Evolutionary conservation across 331 rosid species (phyloP).

Genomic region (Saraca asoca): DNA sequence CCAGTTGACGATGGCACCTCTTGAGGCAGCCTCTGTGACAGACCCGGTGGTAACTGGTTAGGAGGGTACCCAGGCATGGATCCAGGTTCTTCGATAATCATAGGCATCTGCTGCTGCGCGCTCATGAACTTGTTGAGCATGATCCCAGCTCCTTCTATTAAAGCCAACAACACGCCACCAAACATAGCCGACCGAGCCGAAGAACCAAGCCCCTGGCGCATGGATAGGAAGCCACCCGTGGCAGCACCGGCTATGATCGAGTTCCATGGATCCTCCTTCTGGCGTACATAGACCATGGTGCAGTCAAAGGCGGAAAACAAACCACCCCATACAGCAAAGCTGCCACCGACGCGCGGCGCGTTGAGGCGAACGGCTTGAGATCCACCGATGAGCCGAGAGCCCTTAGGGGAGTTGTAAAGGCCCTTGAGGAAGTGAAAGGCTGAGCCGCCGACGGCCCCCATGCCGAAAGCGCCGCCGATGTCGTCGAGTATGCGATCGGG

Average conservation of each 20-base stretch:
- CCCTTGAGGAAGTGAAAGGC: constrained; percentile 80
- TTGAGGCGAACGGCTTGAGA: constrained; percentile 73
- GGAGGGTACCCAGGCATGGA: constrained; percentile 38
- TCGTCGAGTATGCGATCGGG: constrained; percentile 84
- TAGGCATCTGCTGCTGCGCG: not conserved
- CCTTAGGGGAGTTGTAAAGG: constrained; percentile 64
- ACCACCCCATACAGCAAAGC: constrained; percentile 89
- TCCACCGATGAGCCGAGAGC: constrained; percentile 65
- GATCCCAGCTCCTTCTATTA: too few relatives aligned
- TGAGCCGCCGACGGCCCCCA: constrained; percentile 62
- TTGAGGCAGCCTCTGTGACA: constrained; percentile 34
- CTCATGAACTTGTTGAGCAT: too few relatives aligned
- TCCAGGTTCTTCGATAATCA: constrained; percentile 85
- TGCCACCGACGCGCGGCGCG: constrained; percentile 2
- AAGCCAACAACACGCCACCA: too few relatives aligned
- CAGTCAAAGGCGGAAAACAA: constrained; percentile 77
- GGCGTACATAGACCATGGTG: constrained; percentile 70
- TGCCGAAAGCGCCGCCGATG: constrained; percentile 49
- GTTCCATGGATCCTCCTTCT: constrained; percentile 91
- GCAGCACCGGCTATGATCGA: constrained; percentile 82
- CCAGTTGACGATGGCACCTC: constrained; percentile 13
- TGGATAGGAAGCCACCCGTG: constrained; percentile 76
- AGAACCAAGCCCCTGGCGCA: constrained; percentile 72
- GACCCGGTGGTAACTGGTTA: constrained; percentile 35
- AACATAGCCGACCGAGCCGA: constrained; percentile 54